phyloP scores from a whole-genome alignment of 2,329 filamentous ascomycete genomes.

The Pestalotiopsis sp. region DNA sequence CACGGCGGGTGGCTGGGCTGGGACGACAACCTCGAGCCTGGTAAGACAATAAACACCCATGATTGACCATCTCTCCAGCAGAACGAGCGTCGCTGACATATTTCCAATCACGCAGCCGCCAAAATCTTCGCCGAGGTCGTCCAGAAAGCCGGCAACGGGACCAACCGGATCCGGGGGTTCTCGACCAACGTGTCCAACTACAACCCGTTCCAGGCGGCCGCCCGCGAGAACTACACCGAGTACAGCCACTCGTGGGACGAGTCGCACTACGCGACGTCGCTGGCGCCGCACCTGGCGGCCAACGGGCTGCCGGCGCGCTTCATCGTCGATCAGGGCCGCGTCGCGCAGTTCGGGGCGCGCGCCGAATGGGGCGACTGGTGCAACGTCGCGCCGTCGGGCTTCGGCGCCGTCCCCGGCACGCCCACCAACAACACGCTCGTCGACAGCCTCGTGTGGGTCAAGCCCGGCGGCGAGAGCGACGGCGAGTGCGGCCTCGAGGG shows the following conservation, averaged over 20 bases:
- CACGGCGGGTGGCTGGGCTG: conserved; percentile 45
- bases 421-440: conserved; percentile 34
- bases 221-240: conserved; percentile 41
- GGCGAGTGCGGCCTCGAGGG: conserved; percentile 37
- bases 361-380: conserved; percentile 45
- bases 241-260: conserved; percentile 41
- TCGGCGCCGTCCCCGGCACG: conserved; percentile 37
- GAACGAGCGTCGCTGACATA: not conserved
- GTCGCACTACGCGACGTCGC: conserved; percentile 37
- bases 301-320: conserved; percentile 41
- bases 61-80: too few relatives aligned
- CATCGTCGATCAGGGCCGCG: conserved; percentile 46
- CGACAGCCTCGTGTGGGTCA: conserved; percentile 45
- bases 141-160: conserved; percentile 29
- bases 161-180: conserved; percentile 37
- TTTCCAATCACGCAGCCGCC: conserved; percentile 29
- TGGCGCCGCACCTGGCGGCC: conserved; percentile 36
- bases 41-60: conserved; percentile 19
- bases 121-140: conserved; percentile 40
- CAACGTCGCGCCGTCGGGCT: conserved; percentile 40
- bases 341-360: conserved; percentile 35
- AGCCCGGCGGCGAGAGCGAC: conserved; percentile 45
- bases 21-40: conserved; percentile 37
- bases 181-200: conserved; percentile 46
- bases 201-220: conserved; percentile 38